These are phyloP conservation scores for Andrographis paniculata DNA, from an alignment of 305 asterid genomes.

Conservation along the genomic window DNA sequence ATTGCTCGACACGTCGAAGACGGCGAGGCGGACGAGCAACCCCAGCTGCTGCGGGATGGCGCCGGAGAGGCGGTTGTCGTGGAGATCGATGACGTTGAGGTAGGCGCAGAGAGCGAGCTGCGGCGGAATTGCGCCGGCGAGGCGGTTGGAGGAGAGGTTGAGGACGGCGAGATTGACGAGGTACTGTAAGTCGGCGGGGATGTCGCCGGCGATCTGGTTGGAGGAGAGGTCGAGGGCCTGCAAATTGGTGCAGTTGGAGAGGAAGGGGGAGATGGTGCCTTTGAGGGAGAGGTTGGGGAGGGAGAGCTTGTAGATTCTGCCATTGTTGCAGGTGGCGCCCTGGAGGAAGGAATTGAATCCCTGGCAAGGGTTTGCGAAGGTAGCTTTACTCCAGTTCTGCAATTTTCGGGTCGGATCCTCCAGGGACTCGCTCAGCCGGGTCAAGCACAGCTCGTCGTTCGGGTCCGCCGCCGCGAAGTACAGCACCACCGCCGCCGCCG, in stretches of 20 bases:
- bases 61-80: constrained; percentile 60
- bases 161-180: constrained; percentile 83
- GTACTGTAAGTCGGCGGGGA: constrained; percentile 63
- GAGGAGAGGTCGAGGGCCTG: constrained; percentile 94
- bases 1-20: constrained; percentile 69
- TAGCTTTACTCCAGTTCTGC: constrained; percentile 64
- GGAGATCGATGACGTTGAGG: constrained; percentile 86
- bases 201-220: constrained; percentile 59
- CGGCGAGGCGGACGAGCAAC: constrained; percentile 52
- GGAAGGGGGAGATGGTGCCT: constrained; percentile 80
- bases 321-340: constrained; percentile 96
- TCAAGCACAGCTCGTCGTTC: constrained; percentile 67
- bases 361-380: constrained; percentile 69
- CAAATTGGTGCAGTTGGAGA: constrained; percentile 89
- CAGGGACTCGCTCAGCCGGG: constrained; percentile 55
- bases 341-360: constrained; percentile 68
- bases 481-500: constrained; percentile 22
- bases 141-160: constrained; percentile 62
- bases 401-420: constrained; percentile 52
- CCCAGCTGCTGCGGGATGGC: constrained; percentile 79
- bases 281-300: constrained; percentile 55
- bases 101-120: constrained; percentile 76
- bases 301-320: constrained; percentile 81
- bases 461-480: constrained; percentile 54
- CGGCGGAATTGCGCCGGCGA: constrained; percentile 63